phyloP scores from a whole-genome alignment of 257 asterid genomes.

The Solanum chaucha region DNA sequence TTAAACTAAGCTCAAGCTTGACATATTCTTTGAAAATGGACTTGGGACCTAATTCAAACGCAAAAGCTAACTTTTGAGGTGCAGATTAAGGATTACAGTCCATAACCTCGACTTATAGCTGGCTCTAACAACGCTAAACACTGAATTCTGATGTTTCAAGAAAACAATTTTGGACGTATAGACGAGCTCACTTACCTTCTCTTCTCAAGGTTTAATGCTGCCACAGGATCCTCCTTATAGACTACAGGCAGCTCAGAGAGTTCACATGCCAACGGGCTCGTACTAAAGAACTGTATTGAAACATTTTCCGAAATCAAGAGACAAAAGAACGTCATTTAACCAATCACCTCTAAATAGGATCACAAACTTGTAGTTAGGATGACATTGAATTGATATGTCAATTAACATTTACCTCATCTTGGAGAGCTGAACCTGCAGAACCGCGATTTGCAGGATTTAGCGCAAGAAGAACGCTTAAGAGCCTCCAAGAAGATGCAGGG shows the following conservation, averaged over 20 bases:
- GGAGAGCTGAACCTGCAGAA: conserved; percentile 49
- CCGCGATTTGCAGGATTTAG: conserved; percentile 57
- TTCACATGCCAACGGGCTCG: conserved; percentile 56
- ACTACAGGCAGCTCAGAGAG: conserved; percentile 50
- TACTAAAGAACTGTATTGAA: conserved; percentile 39
- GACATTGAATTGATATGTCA: background rate
- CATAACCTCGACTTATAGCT: background rate
- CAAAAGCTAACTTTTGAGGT: background rate
- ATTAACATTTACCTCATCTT: conserved; percentile 26
- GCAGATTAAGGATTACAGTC: background rate
- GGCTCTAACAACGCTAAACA: background rate
- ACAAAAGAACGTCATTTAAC: background rate
- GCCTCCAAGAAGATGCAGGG: conserved; percentile 51
- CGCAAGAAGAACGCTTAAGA: conserved; percentile 45
- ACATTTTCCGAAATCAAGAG: background rate
- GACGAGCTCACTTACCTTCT: conserved; percentile 24
- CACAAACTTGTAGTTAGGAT: background rate
- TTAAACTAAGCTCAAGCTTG: background rate
- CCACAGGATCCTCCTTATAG: conserved; percentile 31
- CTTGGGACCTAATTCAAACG: background rate
- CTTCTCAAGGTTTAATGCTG: conserved; percentile 17
- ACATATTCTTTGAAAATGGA: background rate
- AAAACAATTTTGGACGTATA: background rate
- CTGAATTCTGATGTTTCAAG: background rate
- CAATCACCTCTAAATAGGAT: background rate